phyloP scores from a whole-genome alignment of 768 basidiomycete species.

The Podaxis carcinomalis region DNA sequence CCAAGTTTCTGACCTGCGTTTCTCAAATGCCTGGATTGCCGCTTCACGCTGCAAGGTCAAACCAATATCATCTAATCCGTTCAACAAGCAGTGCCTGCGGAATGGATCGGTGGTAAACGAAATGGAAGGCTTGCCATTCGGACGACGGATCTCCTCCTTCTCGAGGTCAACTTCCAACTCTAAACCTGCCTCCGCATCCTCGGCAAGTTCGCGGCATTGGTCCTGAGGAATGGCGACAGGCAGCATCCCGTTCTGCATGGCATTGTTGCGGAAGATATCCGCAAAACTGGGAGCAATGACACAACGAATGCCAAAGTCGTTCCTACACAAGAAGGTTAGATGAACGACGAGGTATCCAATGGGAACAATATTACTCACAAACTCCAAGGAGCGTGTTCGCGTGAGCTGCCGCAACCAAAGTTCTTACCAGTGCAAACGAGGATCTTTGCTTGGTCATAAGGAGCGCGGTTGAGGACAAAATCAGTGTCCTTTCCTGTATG shows the following conservation, averaged over 20 bases:
- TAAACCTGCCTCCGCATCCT: constrained; percentile 71
- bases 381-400: constrained; percentile 90
- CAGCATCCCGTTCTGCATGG: constrained; percentile 93
- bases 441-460: constrained; percentile 72
- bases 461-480: constrained; percentile 79
- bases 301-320: constrained; percentile 88
- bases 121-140: constrained; percentile 68
- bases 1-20: constrained; percentile 72
- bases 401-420: constrained; percentile 88
- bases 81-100: constrained; percentile 89
- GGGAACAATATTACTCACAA: constrained; percentile 44
- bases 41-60: constrained; percentile 81
- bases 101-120: constrained; percentile 84
- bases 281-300: constrained; percentile 87
- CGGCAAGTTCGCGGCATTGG: constrained; percentile 66
- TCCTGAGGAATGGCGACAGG: constrained; percentile 68
- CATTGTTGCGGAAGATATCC: constrained; percentile 86
- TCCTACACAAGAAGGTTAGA: constrained; percentile 32
- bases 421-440: constrained; percentile 83
- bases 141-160: constrained; percentile 71
- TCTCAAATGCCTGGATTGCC: constrained; percentile 78
- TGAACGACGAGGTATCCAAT: constrained; percentile 3
- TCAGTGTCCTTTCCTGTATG: constrained; percentile 77
- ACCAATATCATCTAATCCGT: constrained; percentile 95
- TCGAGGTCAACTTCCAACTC: constrained; percentile 85